Percentiles rank a stretch among this genome's conserved stretches.
Evolutionary conservation across 352 stramenopile species (phyloP).

Genomic region (Globisporangium nunn): DNA sequence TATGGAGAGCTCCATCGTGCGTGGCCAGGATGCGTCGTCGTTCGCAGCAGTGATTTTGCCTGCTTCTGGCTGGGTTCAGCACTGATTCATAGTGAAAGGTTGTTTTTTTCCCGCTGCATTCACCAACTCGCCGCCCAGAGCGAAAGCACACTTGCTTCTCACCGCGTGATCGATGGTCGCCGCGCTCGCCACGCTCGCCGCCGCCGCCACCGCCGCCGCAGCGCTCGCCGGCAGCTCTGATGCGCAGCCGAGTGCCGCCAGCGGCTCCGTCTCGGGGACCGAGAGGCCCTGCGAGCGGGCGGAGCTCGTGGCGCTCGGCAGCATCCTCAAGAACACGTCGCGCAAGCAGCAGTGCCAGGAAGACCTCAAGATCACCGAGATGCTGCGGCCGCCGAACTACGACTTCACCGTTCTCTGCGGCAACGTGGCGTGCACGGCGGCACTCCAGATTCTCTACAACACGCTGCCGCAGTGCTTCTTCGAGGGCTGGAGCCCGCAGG

Average conservation of each 20-base stretch:
- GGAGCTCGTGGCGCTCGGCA: constrained; percentile 30
- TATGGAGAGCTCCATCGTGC: too few species aligned
- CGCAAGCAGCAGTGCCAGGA: constrained; percentile 47
- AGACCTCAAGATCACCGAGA: constrained; percentile 36
- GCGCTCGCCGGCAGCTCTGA: constrained; percentile 14
- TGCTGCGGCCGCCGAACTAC: constrained; percentile 24
- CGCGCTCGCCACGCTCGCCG: constrained; percentile 4
- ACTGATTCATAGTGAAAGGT: not conserved
- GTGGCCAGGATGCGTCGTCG: too few species aligned
- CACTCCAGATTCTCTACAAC: constrained; percentile 56
- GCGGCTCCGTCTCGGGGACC: constrained; percentile 32
- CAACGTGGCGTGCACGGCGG: constrained; percentile 32
- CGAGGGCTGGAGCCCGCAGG: constrained; percentile 40
- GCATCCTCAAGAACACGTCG: constrained; percentile 36
- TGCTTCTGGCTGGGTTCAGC: not conserved
- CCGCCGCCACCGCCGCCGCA: constrained; percentile 3
- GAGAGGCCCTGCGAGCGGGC: constrained; percentile 28
- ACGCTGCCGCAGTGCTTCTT: constrained; percentile 54
- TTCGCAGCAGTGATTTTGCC: not conserved
- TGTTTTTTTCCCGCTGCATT: not conserved
- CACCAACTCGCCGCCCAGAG: not conserved
- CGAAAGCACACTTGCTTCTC: not conserved
- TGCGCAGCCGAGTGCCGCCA: constrained; percentile 11
- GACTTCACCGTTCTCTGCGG: constrained; percentile 37
- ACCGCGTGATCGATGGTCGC: constrained; percentile 4